Conservation (phyloP, 106 monocot genomes). For the Acorus calamus region DNA sequence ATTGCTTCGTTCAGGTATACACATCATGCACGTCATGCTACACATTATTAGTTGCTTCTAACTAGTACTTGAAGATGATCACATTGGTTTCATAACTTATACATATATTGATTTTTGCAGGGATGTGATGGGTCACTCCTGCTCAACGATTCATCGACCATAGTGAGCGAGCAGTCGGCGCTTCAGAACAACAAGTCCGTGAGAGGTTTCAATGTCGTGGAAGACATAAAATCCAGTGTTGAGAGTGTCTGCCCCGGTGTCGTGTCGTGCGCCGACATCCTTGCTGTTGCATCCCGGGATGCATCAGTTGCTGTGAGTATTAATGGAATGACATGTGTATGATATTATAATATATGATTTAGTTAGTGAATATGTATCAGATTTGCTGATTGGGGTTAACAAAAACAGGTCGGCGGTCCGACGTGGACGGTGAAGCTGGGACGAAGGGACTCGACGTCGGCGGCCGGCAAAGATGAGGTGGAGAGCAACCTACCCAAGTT, state of each 20-base stretch:
- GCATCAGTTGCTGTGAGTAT: neutral
- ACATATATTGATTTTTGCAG: constrained; percentile 9
- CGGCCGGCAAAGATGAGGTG: constrained; percentile 11
- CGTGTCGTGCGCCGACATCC: neutral
- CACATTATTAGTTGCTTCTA: too few species aligned
- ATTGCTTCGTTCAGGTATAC: constrained; percentile 9
- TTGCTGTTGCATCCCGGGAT: constrained; percentile 2
- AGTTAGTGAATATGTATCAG: neutral
- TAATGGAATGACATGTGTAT: neutral
- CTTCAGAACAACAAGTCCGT: constrained; percentile 1
- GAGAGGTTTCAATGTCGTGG: constrained; percentile 6
- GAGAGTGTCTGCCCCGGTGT: too few species aligned
- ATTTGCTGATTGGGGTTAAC: constrained; percentile 3
- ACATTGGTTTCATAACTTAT: too few species aligned
- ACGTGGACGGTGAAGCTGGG: constrained; percentile 24
- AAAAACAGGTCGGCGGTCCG: constrained; percentile 20
- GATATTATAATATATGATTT: neutral
- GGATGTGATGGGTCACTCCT: constrained; percentile 15
- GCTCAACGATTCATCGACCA: neutral
- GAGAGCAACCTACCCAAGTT: neutral
- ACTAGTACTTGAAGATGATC: too few species aligned
- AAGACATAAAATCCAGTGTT: neutral
- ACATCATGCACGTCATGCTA: too few species aligned
- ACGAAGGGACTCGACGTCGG: constrained; percentile 17
- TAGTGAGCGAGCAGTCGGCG: constrained; percentile 2